Base-by-base conservation (phyloP, 2,329 filamentous ascomycete genomes). In the Trichoderma arundinaceum region DNA sequence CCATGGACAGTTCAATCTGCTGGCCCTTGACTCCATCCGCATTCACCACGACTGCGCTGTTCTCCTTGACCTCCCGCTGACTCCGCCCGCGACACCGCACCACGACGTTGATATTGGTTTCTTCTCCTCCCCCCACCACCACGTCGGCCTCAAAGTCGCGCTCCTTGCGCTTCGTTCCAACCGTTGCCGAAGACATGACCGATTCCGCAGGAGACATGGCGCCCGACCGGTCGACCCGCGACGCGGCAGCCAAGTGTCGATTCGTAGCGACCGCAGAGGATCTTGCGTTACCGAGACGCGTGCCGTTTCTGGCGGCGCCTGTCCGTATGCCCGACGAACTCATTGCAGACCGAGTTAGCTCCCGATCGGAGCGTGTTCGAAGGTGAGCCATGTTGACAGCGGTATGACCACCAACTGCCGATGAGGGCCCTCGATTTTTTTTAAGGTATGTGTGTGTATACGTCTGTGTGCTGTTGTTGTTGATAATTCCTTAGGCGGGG, bases 101-200 rank as follows among this genome's bases (percentile, higher is more conserved):
- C 39, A 98, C 94, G 53, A 99, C 95, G 76, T 96, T 95, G 79
- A 99, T 99, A 76, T 97, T 99, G 7, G 94, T 98, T 77, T 96
- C 93, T 72, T 94, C 89, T 59, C 86, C 85, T 64, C 79, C 78
- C 62, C 79, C 78, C 19, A 56, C 52, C 61, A 64, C 52, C 1
- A 69, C 62, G 38, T 91, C 88, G 6, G 85, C 77, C 51, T 94
- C 94, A 74, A 90, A 94, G 43, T 96, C 92, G 73, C 92, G 87
- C 72, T 95, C 92, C 77, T 97, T 97, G 73, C 94, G 89, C 82
- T 97, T 97, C 51, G 83, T 84, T 28, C 88, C 86, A 38, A 84
- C 78, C 57, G 84, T 82, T 33, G 85, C 83, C 56, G 91, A 83
- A 33, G 85, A 83, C 52, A 73, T 71, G 22, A 92, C 75, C 7